Evolutionary conservation across 2,329 filamentous ascomycete genomes (phyloP).

Genomic region (Alternaria longipes): DNA sequence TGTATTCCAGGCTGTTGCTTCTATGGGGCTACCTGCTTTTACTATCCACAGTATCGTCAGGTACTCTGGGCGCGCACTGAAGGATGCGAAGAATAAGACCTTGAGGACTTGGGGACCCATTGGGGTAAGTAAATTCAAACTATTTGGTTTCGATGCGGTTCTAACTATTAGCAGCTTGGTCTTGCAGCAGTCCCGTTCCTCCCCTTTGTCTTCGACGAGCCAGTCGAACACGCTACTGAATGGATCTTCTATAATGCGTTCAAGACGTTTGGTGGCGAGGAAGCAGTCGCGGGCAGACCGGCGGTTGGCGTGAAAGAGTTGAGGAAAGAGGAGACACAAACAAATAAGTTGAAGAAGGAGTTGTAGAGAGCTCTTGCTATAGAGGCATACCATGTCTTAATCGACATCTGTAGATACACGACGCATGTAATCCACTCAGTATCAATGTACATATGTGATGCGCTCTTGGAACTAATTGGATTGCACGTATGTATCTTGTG

Average conservation of each 20-base stretch:
- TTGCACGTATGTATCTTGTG: too few relatives aligned
- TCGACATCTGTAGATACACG: conserved; percentile 3
- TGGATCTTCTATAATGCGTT: conserved; percentile 89
- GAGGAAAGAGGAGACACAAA: conserved; percentile 45
- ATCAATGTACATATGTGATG: conserved; percentile 8
- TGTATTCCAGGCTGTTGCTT: conserved; percentile 88
- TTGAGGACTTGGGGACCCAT: conserved; percentile 90
- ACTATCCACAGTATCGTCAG: conserved; percentile 93
- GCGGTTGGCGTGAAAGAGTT: conserved; percentile 51
- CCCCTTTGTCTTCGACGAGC: conserved; percentile 86
- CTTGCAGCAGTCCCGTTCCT: conserved; percentile 77
- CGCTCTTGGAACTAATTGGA: background rate
- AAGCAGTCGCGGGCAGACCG: conserved; percentile 60
- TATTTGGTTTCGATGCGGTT: background rate
- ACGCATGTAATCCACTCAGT: conserved; percentile 9
- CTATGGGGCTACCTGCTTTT: conserved; percentile 92
- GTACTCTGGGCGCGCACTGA: conserved; percentile 88
- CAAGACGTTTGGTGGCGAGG: conserved; percentile 72
- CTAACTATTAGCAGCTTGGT: conserved; percentile 60
- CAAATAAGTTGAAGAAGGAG: conserved; percentile 49
- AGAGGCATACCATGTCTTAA: background rate
- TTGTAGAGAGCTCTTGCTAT: conserved; percentile 30
- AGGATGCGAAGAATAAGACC: conserved; percentile 77
- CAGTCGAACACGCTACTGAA: conserved; percentile 90
- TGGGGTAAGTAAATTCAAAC: conserved; percentile 68